A percentile compares a stretch with the other conserved stretches of the same genome.
These are phyloP conservation scores for Xeromyces bisporus DNA, from an alignment of 495 filamentous ascomycete genomes.

Conservation along the genomic window DNA sequence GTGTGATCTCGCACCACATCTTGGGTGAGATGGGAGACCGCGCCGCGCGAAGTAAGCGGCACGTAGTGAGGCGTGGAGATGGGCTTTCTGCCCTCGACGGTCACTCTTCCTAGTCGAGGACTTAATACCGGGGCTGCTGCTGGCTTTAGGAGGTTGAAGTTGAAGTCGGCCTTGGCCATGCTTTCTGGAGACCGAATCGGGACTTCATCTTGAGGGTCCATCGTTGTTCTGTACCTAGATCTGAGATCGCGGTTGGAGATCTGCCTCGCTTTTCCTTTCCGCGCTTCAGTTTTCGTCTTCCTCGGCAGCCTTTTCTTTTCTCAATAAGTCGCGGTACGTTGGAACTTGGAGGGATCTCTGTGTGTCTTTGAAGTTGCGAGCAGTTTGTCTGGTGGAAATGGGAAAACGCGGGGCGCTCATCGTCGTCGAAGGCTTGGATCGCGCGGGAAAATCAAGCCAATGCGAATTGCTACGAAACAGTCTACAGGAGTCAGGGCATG, in stretches of 20 bases:
- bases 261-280: no score
- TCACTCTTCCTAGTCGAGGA: constrained; percentile 46
- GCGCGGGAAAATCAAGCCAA: constrained; percentile 92
- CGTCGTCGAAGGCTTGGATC: constrained; percentile 85
- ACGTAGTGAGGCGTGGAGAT: constrained; percentile 72
- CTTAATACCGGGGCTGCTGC: constrained; percentile 14
- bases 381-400: no score
- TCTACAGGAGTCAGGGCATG: constrained; percentile 42
- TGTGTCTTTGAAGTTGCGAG: no score
- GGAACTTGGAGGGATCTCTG: no score
- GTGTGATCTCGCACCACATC: constrained; percentile 58
- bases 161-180: constrained; percentile 10
- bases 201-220: constrained; percentile 14
- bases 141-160: constrained; percentile 15
- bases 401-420: constrained; percentile 54
- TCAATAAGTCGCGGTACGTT: no score
- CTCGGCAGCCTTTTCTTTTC: no score
- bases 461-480: constrained; percentile 51
- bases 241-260: constrained; percentile 4
- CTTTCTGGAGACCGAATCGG: constrained; percentile 1
- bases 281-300: no score
- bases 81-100: constrained; percentile 37
- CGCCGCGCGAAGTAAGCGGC: constrained; percentile 62
- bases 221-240: constrained; percentile 10
- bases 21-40: constrained; percentile 71